phyloP scores from a whole-genome alignment of 495 filamentous ascomycete genomes.

The Cairneyella variabilis region DNA sequence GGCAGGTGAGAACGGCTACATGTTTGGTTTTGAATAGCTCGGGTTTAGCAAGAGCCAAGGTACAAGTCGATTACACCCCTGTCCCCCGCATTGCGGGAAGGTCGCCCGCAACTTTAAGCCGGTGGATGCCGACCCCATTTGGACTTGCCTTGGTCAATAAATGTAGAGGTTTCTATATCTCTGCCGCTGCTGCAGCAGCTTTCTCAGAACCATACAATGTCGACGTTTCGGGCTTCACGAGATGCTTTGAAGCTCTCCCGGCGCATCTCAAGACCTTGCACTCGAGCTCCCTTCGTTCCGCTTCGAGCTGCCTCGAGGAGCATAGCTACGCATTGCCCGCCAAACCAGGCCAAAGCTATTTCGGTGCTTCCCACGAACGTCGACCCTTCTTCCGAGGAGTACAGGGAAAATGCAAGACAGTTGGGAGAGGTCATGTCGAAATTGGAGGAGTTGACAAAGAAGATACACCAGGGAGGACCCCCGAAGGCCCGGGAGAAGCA shows the following conservation, averaged over 20 bases:
- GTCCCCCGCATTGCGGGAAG: constrained; percentile 4
- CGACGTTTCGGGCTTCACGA: constrained; percentile 19
- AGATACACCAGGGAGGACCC: constrained; percentile 71
- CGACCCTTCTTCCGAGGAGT: constrained; percentile 73
- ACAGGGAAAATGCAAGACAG: constrained; percentile 72
- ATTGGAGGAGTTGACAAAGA: constrained; percentile 64
- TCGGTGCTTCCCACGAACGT: constrained; percentile 73
- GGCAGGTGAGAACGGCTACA: constrained; percentile 2
- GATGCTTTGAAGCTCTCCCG: constrained; percentile 14
- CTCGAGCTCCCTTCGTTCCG: neutral
- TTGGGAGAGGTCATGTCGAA: constrained; percentile 68
- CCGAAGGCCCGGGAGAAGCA: constrained; percentile 89
- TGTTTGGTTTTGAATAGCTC: constrained; percentile 5
- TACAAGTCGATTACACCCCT: neutral
- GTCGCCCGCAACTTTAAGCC: constrained; percentile 10
- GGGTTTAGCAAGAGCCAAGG: neutral
- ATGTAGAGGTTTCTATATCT: constrained; percentile 12
- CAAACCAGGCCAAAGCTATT: constrained; percentile 68
- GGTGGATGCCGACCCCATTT: constrained; percentile 12
- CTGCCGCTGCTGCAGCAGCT: constrained; percentile 13
- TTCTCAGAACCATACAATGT: constrained; percentile 14
- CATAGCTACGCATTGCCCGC: constrained; percentile 59
- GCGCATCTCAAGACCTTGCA: constrained; percentile 1
- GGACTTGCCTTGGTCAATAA: no score
- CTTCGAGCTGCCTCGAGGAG: constrained; percentile 25